Percentiles rank a stretch among this genome's conserved stretches.
phyloP scores from a whole-genome alignment of 2,329 filamentous ascomycete species.

The Fusarium scirpi region DNA sequence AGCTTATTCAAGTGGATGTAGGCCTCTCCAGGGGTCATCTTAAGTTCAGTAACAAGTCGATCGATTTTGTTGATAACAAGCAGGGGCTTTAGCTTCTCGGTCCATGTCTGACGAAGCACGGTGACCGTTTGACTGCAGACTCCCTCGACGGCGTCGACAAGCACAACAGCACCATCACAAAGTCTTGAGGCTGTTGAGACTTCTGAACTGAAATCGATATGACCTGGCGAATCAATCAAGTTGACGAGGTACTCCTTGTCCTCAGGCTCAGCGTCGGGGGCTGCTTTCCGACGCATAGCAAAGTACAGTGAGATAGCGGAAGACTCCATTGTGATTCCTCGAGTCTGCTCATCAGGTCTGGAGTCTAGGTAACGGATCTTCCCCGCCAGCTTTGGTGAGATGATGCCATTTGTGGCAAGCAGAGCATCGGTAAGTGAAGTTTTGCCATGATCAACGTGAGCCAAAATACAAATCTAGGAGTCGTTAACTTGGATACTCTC shows the following conservation, averaged over 20 bases:
- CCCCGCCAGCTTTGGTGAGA: slow-evolving; percentile 95
- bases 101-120: slow-evolving; percentile 93
- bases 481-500: slow-evolving; percentile 5
- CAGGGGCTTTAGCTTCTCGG: slow-evolving; percentile 92
- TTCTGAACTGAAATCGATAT: slow-evolving; percentile 99
- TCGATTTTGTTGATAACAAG: slow-evolving; percentile 99
- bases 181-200: slow-evolving; percentile 95
- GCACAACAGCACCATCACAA: slow-evolving; percentile 92
- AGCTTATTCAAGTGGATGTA: slow-evolving; percentile 90
- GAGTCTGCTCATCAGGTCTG: slow-evolving; percentile 91
- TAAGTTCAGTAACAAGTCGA: slow-evolving; percentile 90
- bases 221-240: slow-evolving; percentile 95
- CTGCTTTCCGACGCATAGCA: slow-evolving; percentile 82
- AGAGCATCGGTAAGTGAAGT: slow-evolving; percentile 96
- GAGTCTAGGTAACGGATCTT: slow-evolving; percentile 99
- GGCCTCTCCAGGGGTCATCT: slow-evolving; percentile 91
- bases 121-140: slow-evolving; percentile 99
- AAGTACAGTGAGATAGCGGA: slow-evolving; percentile 98
- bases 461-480: slow-evolving; percentile 87
- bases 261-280: slow-evolving; percentile 75
- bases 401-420: slow-evolving; percentile 98
- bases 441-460: slow-evolving; percentile 98
- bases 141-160: slow-evolving; percentile 97
- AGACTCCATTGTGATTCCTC: slow-evolving; percentile 99
- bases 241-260: slow-evolving; percentile 95